phyloP scores from a whole-genome alignment of 768 basidiomycete species.

The Kwoniella mangroviensis region DNA sequence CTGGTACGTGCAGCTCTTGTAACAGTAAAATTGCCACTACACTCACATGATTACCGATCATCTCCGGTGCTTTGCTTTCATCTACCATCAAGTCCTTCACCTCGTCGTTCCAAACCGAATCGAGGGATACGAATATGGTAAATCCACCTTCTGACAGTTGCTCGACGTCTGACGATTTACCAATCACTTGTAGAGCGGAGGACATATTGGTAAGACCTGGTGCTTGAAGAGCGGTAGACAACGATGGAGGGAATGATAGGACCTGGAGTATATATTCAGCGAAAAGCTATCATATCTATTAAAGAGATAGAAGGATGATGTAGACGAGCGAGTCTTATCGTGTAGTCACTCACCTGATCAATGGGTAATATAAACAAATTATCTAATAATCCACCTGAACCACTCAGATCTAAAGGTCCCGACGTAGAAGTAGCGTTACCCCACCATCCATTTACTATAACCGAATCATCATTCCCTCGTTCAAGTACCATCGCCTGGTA shows the following conservation, averaged over 20 bases:
- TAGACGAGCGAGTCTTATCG: too few relatives aligned
- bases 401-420: conserved; percentile 24
- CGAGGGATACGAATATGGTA: conserved; percentile 51
- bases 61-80: neutral
- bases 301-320: too few relatives aligned
- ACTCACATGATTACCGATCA: conserved; percentile 48
- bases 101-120: conserved; percentile 36
- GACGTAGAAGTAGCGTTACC: conserved; percentile 40
- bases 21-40: too few relatives aligned
- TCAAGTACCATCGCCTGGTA: conserved; percentile 30
- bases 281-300: too few relatives aligned
- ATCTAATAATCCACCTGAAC: conserved; percentile 8
- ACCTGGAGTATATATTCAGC: conserved; percentile 23
- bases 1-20: too few relatives aligned
- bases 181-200: conserved; percentile 22
- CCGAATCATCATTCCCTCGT: conserved; percentile 18
- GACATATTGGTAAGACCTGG: conserved; percentile 21
- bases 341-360: conserved; percentile 37
- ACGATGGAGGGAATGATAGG: conserved; percentile 33
- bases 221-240: conserved; percentile 7
- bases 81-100: conserved; percentile 23
- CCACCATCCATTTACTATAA: conserved; percentile 25
- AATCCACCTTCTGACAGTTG: conserved; percentile 36
- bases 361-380: conserved; percentile 47
- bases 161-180: conserved; percentile 25